Conservation (phyloP, 192 early-diverging fungal genomes). For the Coemansia sp. region DNA sequence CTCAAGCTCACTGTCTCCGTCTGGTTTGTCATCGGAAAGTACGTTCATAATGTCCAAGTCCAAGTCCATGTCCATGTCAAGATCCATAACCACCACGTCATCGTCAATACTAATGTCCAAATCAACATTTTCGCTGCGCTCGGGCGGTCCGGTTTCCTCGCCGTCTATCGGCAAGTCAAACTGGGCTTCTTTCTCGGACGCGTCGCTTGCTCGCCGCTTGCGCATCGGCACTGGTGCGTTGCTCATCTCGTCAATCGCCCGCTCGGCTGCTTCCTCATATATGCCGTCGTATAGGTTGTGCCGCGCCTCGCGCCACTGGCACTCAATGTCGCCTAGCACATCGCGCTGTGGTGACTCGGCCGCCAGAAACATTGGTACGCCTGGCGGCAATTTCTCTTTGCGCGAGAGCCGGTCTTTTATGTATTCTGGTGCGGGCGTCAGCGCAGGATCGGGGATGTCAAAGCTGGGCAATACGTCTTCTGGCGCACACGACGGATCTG, state of each 20-base stretch:
- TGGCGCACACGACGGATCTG: slow-evolving; percentile 33
- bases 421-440: slow-evolving; percentile 18
- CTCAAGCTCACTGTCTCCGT: background rate
- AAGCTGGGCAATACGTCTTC: slow-evolving; percentile 40
- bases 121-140: background rate
- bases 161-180: background rate
- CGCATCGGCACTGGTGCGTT: slow-evolving; percentile 34
- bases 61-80: slow-evolving; percentile 29
- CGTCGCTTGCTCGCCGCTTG: slow-evolving; percentile 5
- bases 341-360: slow-evolving; percentile 26
- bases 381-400: slow-evolving; percentile 22
- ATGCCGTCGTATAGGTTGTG: slow-evolving; percentile 24
- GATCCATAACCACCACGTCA: slow-evolving; percentile 43
- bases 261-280: slow-evolving; percentile 27
- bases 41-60: slow-evolving; percentile 13
- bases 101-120: slow-evolving; percentile 34
- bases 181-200: slow-evolving; percentile 11
- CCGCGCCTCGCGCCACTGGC: slow-evolving; percentile 43
- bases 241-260: slow-evolving; percentile 43
- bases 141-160: background rate
- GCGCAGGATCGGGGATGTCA: slow-evolving; percentile 36
- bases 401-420: slow-evolving; percentile 23
- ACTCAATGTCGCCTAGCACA: slow-evolving; percentile 40
- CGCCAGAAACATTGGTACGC: slow-evolving; percentile 41
- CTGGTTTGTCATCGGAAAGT: background rate